phyloP scores from a whole-genome alignment of 805 yeast species.

The Pichia manshurica region DNA sequence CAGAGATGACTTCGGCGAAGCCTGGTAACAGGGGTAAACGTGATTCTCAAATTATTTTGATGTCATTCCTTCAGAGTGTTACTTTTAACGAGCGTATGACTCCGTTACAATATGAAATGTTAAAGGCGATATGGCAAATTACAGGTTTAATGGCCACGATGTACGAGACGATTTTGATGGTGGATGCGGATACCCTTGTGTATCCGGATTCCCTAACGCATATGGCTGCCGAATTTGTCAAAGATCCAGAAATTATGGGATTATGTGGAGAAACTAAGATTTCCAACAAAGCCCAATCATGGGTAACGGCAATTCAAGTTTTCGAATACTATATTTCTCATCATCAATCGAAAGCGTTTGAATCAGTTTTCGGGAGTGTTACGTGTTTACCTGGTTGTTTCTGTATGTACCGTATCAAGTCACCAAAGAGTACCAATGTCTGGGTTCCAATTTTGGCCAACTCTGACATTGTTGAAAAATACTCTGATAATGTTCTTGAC shows the following conservation, averaged over 20 bases:
- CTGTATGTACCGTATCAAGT: constrained; percentile 83
- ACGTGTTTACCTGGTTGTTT: constrained; percentile 96
- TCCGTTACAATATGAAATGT: constrained; percentile 73
- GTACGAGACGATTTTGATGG: constrained; percentile 83
- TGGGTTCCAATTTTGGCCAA: constrained; percentile 94
- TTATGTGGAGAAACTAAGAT: constrained; percentile 93
- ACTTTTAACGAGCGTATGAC: constrained; percentile 95
- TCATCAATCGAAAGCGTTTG: constrained; percentile 92
- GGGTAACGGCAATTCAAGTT: constrained; percentile 93
- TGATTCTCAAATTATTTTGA: constrained; percentile 85
- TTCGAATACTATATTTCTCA: constrained; percentile 91
- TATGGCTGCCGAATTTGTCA: constrained; percentile 85
- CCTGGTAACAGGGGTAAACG: constrained; percentile 97
- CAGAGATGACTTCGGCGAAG: constrained; percentile 60
- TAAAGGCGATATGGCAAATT: constrained; percentile 69
- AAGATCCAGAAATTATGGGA: constrained; percentile 84
- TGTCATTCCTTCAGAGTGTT: constrained; percentile 83
- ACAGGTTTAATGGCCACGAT: constrained; percentile 81
- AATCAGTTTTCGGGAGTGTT: constrained; percentile 90
- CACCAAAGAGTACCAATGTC: constrained; percentile 75
- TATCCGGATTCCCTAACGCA: constrained; percentile 85
- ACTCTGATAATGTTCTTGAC: constrained; percentile 77
- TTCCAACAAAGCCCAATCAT: constrained; percentile 70
- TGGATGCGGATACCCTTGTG: constrained; percentile 89
- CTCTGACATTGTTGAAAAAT: constrained; percentile 89